Evolutionary conservation across 2,329 filamentous ascomycete species (phyloP).

Genomic region (Leptographium lundbergii): DNA sequence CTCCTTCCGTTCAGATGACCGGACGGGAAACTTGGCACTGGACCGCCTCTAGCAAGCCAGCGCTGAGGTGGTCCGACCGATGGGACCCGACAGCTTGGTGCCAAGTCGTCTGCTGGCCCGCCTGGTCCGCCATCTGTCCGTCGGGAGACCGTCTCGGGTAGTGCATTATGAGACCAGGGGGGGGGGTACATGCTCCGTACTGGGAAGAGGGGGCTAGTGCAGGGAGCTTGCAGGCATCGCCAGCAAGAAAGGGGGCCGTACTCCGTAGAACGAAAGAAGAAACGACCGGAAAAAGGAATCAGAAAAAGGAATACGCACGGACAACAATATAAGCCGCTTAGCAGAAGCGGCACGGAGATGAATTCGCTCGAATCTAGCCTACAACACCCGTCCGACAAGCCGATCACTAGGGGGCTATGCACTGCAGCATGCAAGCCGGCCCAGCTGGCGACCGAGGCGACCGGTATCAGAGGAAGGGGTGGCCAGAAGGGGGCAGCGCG

Average conservation of each 20-base stretch:
- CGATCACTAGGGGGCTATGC: too few relatives aligned
- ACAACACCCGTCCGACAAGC: not conserved
- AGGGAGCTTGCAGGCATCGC: too few relatives aligned
- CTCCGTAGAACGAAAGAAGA: too few relatives aligned
- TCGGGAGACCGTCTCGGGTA: not conserved
- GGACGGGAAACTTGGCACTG: not conserved
- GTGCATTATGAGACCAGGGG: not conserved
- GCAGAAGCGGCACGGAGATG: not conserved
- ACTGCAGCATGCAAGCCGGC: too few relatives aligned
- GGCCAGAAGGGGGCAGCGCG: not conserved
- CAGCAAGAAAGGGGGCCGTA: too few relatives aligned
- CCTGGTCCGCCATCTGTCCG: not conserved
- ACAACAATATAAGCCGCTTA: not conserved
- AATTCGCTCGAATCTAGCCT: not conserved
- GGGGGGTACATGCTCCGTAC: too few relatives aligned
- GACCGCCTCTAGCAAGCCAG: not conserved
- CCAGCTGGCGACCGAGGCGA: too few relatives aligned
- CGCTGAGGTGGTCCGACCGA: not conserved
- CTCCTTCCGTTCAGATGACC: too few relatives aligned
- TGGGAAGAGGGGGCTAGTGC: not conserved
- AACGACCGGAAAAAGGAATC: not conserved
- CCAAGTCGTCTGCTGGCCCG: too few relatives aligned
- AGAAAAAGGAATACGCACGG: not conserved
- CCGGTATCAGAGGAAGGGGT: too few relatives aligned
- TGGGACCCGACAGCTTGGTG: not conserved